A percentile compares a stretch with the other conserved stretches of the same genome.
These are phyloP conservation scores for Elsinoe batatas DNA, from an alignment of 2,329 filamentous ascomycete genomes.

Conservation along the genomic window DNA sequence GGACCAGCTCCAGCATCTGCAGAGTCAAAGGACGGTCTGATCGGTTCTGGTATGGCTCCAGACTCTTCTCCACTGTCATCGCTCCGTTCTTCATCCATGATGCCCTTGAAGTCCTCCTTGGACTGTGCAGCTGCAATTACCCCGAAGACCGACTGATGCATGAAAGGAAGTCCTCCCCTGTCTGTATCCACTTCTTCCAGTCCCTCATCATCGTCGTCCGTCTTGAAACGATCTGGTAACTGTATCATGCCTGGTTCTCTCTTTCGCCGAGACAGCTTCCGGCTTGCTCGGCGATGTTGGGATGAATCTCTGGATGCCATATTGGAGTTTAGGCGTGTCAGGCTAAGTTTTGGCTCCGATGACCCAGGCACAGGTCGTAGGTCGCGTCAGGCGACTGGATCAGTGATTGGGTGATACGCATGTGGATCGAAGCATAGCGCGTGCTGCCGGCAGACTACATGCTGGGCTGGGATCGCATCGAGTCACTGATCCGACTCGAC, in stretches of 20 bases:
- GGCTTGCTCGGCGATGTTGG: constrained; percentile 12
- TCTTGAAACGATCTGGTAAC: constrained; percentile 20
- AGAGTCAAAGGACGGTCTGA: neutral
- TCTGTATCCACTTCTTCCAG: constrained; percentile 47
- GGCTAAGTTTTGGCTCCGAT: neutral
- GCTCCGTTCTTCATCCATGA: constrained; percentile 15
- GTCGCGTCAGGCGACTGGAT: constrained; percentile 5
- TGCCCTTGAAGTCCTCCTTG: constrained; percentile 63
- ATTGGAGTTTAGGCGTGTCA: neutral
- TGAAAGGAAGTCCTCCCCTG: constrained; percentile 46
- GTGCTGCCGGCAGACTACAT: constrained; percentile 7
- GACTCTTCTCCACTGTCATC: constrained; percentile 15
- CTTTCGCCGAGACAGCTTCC: constrained; percentile 2
- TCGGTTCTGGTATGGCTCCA: constrained; percentile 5
- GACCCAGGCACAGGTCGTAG: neutral
- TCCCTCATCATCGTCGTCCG: constrained; percentile 24
- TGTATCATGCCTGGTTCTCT: constrained; percentile 13
- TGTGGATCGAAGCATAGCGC: neutral
- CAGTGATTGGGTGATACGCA: constrained; percentile 9
- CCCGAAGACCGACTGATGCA: constrained; percentile 92
- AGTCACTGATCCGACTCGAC: neutral
- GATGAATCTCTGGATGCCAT: constrained; percentile 7
- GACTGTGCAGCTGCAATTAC: constrained; percentile 84
- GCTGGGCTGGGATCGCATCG: constrained; percentile 1
- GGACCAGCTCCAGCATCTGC: constrained; percentile 23